These are phyloP conservation scores for Cyanidioschyzon merolae DNA, from an alignment of 23 red algal genomes.

Conservation along the genomic window DNA sequence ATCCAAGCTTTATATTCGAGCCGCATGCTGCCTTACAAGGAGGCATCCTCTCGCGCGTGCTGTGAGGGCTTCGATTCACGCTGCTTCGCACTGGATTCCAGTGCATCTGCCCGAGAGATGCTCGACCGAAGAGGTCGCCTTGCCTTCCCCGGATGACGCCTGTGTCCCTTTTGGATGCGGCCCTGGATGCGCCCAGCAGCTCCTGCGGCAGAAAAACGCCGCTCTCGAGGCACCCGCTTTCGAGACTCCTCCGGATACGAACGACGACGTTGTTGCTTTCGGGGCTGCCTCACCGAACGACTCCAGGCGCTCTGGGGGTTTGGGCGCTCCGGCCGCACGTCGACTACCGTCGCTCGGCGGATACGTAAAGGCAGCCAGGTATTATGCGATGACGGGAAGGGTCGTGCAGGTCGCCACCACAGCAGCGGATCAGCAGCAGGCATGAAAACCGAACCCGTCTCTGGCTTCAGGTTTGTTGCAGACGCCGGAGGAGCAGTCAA, in stretches of 20 bases:
- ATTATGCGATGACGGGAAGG: neutral
- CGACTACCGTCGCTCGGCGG: neutral
- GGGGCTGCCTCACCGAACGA: neutral
- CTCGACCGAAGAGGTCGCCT: no score
- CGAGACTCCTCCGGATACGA: neutral
- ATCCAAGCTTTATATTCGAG: no score
- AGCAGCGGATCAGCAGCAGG: neutral
- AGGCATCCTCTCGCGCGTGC: no score
- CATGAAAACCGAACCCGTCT: no score
- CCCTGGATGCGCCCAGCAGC: neutral
- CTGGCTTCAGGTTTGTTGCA: no score
- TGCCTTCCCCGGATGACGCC: neutral
- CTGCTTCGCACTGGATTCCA: no score
- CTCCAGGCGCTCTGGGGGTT: conserved; percentile 8
- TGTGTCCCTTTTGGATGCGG: neutral
- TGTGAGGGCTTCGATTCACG: no score
- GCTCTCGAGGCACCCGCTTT: neutral
- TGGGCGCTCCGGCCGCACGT: neutral
- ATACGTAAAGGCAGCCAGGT: conserved; percentile 1
- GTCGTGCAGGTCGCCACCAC: conserved; percentile 3
- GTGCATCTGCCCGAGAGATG: no score
- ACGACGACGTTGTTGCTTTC: neutral
- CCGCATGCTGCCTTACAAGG: no score
- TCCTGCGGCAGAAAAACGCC: neutral
- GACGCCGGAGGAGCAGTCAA: no score